A percentile compares a stretch with the other conserved stretches of the same genome.
These are phyloP conservation scores for Paraphoma chrysanthemicola DNA, from an alignment of 2,329 filamentous ascomycete genomes.

Conservation along the genomic window DNA sequence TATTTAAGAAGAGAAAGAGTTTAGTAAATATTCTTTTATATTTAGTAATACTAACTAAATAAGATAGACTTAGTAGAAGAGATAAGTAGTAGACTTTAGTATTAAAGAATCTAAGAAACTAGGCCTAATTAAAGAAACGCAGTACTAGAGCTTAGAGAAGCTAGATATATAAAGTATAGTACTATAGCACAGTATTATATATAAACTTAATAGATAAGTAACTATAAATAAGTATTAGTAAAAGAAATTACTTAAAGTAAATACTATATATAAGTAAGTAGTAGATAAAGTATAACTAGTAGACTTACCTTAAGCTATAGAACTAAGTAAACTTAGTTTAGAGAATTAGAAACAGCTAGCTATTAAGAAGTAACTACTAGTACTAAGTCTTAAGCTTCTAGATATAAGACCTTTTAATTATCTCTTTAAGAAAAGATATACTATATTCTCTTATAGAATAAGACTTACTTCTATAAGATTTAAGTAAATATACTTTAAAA, in stretches of 20 bases:
- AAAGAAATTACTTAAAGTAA: not conserved
- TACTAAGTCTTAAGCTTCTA: not conserved
- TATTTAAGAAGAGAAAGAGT: not conserved
- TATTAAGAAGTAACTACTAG: not conserved
- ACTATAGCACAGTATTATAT: not conserved
- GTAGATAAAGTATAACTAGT: not conserved
- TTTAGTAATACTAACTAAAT: not conserved
- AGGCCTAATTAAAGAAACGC: not conserved
- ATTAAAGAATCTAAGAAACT: not conserved
- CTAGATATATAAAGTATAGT: no score
- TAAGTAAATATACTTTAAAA: not conserved
- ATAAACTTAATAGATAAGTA: not conserved
- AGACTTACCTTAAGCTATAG: not conserved
- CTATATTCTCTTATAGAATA: not conserved
- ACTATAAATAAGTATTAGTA: not conserved
- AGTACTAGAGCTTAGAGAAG: no score
- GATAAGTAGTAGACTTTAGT: not conserved
- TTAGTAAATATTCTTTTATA: not conserved
- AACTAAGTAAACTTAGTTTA: not conserved
- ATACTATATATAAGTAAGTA: not conserved
- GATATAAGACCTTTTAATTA: not conserved
- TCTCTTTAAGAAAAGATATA: not conserved
- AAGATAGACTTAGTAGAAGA: not conserved
- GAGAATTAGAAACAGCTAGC: not conserved
- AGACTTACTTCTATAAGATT: not conserved